phyloP scores from a whole-genome alignment of 2,329 filamentous ascomycete genomes.

The Nothophoma quercina region DNA sequence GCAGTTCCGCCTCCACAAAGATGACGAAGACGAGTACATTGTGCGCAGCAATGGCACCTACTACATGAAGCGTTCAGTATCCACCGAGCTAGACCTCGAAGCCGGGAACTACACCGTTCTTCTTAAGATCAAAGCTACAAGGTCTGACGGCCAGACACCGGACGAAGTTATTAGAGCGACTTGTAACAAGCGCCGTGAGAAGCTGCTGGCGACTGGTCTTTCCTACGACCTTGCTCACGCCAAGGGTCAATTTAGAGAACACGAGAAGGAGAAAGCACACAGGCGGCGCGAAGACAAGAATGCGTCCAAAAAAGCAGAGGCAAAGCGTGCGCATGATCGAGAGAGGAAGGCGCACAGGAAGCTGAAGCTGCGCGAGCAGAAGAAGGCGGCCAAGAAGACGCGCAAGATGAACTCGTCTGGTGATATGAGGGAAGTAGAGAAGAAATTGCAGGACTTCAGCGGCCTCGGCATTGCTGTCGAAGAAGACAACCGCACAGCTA shows the following conservation, averaged over 20 bases:
- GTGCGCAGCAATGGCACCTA: constrained; percentile 64
- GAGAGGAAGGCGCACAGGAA: constrained; percentile 48
- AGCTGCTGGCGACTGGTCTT: constrained; percentile 73
- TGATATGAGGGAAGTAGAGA: constrained; percentile 39
- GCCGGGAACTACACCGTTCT: constrained; percentile 78
- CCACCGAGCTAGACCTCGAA: constrained; percentile 77
- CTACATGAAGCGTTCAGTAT: constrained; percentile 76
- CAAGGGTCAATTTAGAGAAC: constrained; percentile 65
- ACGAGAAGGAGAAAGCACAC: constrained; percentile 56
- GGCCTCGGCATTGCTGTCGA: constrained; percentile 47
- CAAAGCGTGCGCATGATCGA: constrained; percentile 50
- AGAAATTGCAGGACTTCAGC: constrained; percentile 37
- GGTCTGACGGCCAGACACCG: constrained; percentile 61
- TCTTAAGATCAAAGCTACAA: constrained; percentile 75
- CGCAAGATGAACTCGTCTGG: constrained; percentile 30
- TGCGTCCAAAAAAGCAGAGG: constrained; percentile 44
- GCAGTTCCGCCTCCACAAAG: constrained; percentile 66
- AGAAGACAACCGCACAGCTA: constrained; percentile 38
- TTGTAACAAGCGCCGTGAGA: constrained; percentile 71
- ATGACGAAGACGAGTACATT: constrained; percentile 67
- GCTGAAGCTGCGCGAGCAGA: constrained; percentile 48
- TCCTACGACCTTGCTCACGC: constrained; percentile 75
- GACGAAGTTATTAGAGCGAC: constrained; percentile 73
- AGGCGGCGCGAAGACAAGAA: constrained; percentile 49
- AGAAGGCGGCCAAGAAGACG: constrained; percentile 45